phyloP scores from a whole-genome alignment of 108 stramenopile species.

The Pseudonitzschia pungens region DNA sequence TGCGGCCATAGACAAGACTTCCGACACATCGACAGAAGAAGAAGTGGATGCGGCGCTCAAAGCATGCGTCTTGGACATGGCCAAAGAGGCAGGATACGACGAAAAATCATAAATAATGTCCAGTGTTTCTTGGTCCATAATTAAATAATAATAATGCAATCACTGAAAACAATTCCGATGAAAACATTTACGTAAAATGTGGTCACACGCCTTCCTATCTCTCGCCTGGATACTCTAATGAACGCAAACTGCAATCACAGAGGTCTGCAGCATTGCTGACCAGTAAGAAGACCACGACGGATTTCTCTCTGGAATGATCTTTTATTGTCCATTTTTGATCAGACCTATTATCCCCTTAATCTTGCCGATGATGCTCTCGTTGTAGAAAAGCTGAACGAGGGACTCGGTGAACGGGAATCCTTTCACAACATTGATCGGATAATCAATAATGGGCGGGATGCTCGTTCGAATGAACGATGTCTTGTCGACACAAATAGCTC shows the following conservation, averaged over 20 bases:
- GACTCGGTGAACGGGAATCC: conserved; percentile 75
- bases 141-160: no score
- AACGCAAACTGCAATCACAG: no score
- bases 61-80: conserved; percentile 43
- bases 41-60: conserved; percentile 48
- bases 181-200: no score
- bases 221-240: no score
- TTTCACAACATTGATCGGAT: conserved; percentile 77
- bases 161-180: no score
- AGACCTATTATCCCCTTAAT: conserved; percentile 68
- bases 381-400: conserved; percentile 81
- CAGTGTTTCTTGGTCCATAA: no score
- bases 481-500: conserved; percentile 86
- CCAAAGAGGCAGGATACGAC: conserved; percentile 31
- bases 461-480: conserved; percentile 79
- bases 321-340: conserved; percentile 60
- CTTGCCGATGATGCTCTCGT: conserved; percentile 65
- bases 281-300: background rate
- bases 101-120: no score
- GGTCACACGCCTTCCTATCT: no score
- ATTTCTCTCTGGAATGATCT: background rate
- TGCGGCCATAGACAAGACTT: conserved; percentile 49
- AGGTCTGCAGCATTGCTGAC: no score
- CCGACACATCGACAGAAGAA: conserved; percentile 44
- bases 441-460: conserved; percentile 86